phyloP scores from a whole-genome alignment of 305 asterid genomes.

The Ruellia speciosa region DNA sequence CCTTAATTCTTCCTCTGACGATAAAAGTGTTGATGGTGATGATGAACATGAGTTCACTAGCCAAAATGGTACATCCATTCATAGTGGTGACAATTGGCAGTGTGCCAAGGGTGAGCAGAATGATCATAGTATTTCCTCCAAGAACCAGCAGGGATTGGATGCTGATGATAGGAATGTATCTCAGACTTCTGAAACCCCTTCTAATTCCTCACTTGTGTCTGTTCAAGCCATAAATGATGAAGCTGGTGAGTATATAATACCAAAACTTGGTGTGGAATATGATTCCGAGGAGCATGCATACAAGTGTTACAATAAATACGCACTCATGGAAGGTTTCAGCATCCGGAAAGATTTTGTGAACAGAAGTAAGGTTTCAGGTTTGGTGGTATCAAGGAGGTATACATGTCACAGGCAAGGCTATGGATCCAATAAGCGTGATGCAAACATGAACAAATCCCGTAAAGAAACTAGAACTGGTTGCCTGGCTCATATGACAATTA shows the following conservation, averaged over 20 bases:
- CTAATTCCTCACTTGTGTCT: slow-evolving; percentile 25
- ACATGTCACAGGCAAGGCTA: slow-evolving; percentile 65
- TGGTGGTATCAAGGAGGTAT: slow-evolving; percentile 53
- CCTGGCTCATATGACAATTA: slow-evolving; percentile 53
- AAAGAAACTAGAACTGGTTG: slow-evolving; percentile 55
- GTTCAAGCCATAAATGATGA: slow-evolving; percentile 26
- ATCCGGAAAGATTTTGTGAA: slow-evolving; percentile 52
- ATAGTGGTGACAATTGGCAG: slow-evolving; percentile 20
- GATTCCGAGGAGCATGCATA: slow-evolving; percentile 53
- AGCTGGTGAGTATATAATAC: slow-evolving; percentile 32
- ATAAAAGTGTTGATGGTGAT: slow-evolving; percentile 24
- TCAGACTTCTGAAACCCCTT: slow-evolving; percentile 26
- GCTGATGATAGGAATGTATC: slow-evolving; percentile 21
- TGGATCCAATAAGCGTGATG: slow-evolving; percentile 37
- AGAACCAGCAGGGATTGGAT: slow-evolving; percentile 24
- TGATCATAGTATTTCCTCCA: slow-evolving; percentile 23
- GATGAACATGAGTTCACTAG: slow-evolving; percentile 29
- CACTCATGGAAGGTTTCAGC: slow-evolving; percentile 57
- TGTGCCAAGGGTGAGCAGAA: slow-evolving; percentile 17
- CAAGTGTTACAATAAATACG: slow-evolving; percentile 47
- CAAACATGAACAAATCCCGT: slow-evolving; percentile 31
- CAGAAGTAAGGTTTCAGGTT: slow-evolving; percentile 47
- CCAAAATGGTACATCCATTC: slow-evolving; percentile 29
- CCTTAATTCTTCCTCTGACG: slow-evolving; percentile 35
- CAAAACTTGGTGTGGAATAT: slow-evolving; percentile 46